These are phyloP conservation scores for Zygosaccharomyces gambellarensis DNA, from an alignment of 805 yeast species.

Conservation along the genomic window DNA sequence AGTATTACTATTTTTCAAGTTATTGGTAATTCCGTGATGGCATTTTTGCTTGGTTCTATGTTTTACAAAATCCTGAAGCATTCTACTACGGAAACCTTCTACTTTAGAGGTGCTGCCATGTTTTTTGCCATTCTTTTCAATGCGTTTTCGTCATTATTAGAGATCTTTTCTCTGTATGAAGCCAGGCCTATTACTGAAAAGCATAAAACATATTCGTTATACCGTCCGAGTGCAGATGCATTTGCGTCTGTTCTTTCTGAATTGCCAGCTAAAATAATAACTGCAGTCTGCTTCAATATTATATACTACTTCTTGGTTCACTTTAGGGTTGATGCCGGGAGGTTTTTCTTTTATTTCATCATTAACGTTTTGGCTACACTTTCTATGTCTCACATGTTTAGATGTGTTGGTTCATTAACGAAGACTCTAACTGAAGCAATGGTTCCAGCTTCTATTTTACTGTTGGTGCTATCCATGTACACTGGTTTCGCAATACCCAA, in stretches of 20 bases:
- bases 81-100: slow-evolving; percentile 44
- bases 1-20: slow-evolving; percentile 41
- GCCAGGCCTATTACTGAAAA: slow-evolving; percentile 55
- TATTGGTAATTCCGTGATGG: slow-evolving; percentile 48
- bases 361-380: slow-evolving; percentile 42
- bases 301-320: slow-evolving; percentile 50
- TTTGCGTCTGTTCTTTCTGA: slow-evolving; percentile 49
- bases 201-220: slow-evolving; percentile 51
- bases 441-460: slow-evolving; percentile 52
- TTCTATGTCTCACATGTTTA: slow-evolving; percentile 51
- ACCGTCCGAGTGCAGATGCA: slow-evolving; percentile 58
- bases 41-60: slow-evolving; percentile 51
- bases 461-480: slow-evolving; percentile 46
- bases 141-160: slow-evolving; percentile 57
- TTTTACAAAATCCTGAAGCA: slow-evolving; percentile 45
- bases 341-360: slow-evolving; percentile 49
- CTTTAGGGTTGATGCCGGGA: slow-evolving; percentile 48
- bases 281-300: slow-evolving; percentile 46
- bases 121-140: slow-evolving; percentile 64
- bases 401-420: slow-evolving; percentile 48
- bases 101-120: slow-evolving; percentile 56
- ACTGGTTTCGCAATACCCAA: slow-evolving; percentile 58
- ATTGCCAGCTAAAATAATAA: slow-evolving; percentile 44
- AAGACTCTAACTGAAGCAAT: slow-evolving; percentile 49
- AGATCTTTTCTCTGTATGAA: slow-evolving; percentile 50